Percentiles rank a stretch among this genome's conserved stretches.
phyloP scores from a whole-genome alignment of 2,329 filamentous ascomycete genomes.

The Fusarium vanettenii region DNA sequence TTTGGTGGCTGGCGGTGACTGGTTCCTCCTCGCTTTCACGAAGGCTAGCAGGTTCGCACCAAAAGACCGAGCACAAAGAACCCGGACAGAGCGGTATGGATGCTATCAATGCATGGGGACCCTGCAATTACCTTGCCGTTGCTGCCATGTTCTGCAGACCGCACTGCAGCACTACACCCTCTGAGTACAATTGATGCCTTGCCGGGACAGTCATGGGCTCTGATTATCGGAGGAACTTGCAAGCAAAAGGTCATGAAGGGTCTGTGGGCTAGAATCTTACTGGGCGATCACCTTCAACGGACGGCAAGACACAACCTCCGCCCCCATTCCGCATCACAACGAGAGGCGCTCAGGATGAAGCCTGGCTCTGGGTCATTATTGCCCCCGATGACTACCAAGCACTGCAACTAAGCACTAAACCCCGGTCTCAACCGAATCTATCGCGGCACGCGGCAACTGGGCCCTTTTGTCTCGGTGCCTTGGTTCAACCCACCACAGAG shows the following conservation, averaged over 20 bases:
- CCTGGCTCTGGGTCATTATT: background rate
- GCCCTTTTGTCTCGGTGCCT: slow-evolving; percentile 17
- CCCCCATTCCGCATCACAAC: background rate
- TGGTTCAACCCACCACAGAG: slow-evolving; percentile 28
- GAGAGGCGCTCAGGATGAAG: background rate
- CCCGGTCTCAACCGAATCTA: background rate
- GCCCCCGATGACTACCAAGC: background rate
- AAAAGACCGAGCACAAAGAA: slow-evolving; percentile 4
- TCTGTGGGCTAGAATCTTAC: background rate
- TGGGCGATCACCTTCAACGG: background rate
- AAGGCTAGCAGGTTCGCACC: slow-evolving; percentile 16
- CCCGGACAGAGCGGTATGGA: background rate
- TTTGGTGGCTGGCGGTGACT: slow-evolving; percentile 31
- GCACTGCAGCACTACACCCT: slow-evolving; percentile 27
- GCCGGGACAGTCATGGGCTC: slow-evolving; percentile 31
- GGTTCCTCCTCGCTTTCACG: slow-evolving; percentile 21
- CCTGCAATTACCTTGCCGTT: slow-evolving; percentile 5
- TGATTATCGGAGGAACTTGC: slow-evolving; percentile 28
- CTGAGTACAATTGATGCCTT: slow-evolving; percentile 21
- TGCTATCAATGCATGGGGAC: slow-evolving; percentile 10
- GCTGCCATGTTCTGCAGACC: slow-evolving; percentile 18
- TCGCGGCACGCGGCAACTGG: slow-evolving; percentile 2
- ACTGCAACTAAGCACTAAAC: slow-evolving; percentile 1
- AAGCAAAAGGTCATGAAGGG: slow-evolving; percentile 17
- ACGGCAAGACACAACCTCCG: slow-evolving; percentile 5